Conservation (phyloP, 2,329 filamentous ascomycete species). For the Hypoxylon rubiginosum region DNA sequence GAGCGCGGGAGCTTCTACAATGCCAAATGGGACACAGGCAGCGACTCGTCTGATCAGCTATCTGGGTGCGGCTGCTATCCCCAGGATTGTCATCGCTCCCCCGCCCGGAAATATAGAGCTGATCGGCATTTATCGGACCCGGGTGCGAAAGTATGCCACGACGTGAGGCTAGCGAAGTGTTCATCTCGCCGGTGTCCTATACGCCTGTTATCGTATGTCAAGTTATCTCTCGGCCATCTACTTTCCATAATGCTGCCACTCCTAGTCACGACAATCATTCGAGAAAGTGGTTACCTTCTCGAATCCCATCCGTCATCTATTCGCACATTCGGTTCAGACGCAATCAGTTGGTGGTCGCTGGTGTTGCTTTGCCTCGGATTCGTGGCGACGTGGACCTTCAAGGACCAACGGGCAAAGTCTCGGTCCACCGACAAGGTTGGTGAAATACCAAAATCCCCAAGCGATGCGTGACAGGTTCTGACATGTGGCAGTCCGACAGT, state of each 20-base stretch:
- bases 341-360: slow-evolving; percentile 30
- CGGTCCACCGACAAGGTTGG: slow-evolving; percentile 19
- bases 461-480: not conserved
- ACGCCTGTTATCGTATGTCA: slow-evolving; percentile 23
- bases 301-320: not conserved
- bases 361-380: slow-evolving; percentile 37
- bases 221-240: slow-evolving; percentile 23
- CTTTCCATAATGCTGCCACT: slow-evolving; percentile 27
- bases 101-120: slow-evolving; percentile 5
- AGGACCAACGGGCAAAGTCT: slow-evolving; percentile 14
- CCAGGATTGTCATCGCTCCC: not conserved
- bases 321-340: not conserved
- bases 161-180: not conserved
- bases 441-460: not conserved
- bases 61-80: slow-evolving; percentile 4
- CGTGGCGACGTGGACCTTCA: slow-evolving; percentile 39
- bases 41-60: slow-evolving; percentile 13
- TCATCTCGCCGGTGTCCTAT: slow-evolving; percentile 16
- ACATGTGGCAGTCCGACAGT: slow-evolving; percentile 14
- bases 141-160: not conserved
- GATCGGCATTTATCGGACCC: slow-evolving; percentile 7
- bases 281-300: slow-evolving; percentile 21
- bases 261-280: slow-evolving; percentile 29
- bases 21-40: slow-evolving; percentile 30
- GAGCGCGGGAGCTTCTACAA: slow-evolving; percentile 30